Conservation (phyloP, 305 asterid species). For the Fraxinus angustifolia region DNA sequence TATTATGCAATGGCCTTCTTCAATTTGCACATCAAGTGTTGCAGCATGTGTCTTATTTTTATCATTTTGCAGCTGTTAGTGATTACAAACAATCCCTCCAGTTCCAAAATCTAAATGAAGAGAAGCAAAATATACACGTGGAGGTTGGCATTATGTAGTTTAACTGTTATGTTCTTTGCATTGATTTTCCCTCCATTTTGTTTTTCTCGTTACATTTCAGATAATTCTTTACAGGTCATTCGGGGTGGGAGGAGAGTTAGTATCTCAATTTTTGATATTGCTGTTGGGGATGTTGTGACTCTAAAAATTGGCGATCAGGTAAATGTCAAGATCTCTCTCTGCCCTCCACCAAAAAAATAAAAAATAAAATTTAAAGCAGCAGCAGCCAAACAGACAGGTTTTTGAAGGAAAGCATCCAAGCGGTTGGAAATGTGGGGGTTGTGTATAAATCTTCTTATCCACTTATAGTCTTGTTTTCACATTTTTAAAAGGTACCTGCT, state of each 20-base stretch:
- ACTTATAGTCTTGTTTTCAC: constrained; percentile 13
- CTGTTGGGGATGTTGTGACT: constrained; percentile 89
- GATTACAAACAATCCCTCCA: constrained; percentile 96
- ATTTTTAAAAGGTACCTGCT: constrained; percentile 70
- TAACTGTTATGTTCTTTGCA: constrained; percentile 1
- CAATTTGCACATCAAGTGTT: constrained; percentile 11
- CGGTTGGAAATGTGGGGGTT: not conserved
- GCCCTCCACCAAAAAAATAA: not conserved
- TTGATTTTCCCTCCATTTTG: not conserved
- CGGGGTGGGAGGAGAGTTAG: constrained; percentile 74
- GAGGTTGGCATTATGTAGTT: constrained; percentile 48
- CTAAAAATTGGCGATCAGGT: constrained; percentile 99
- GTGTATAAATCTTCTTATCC: constrained; percentile 10
- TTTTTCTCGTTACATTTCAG: constrained; percentile 18
- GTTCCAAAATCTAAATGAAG: constrained; percentile 91
- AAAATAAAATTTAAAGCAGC: not conserved
- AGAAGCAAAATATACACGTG: constrained; percentile 91
- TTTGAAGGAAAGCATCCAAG: not conserved
- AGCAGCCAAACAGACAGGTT: not conserved
- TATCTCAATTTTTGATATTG: constrained; percentile 84
- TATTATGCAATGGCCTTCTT: not conserved
- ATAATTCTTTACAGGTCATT: constrained; percentile 55
- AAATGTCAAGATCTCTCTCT: constrained; percentile 11
- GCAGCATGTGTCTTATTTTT: constrained; percentile 12
- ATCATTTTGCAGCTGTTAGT: constrained; percentile 65